A percentile compares a stretch with the other conserved stretches of the same genome.
Evolutionary conservation across 2,329 filamentous ascomycete genomes (phyloP).

Genomic region (Exserohilum turcica): DNA sequence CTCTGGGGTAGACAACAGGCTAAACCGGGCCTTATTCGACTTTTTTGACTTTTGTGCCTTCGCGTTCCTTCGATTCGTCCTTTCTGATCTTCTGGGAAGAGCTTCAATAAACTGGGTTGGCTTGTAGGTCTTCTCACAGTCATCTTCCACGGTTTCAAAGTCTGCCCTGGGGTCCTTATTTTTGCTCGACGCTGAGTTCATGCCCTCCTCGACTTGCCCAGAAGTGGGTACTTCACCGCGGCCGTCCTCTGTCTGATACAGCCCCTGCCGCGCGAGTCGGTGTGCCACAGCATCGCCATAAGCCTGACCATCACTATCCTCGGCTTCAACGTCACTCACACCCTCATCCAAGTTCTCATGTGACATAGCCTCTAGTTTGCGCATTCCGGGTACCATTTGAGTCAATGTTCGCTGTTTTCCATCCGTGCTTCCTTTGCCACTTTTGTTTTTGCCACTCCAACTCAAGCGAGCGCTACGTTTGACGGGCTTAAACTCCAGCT

Average conservation of each 20-base stretch:
- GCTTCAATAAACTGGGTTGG: constrained; percentile 38
- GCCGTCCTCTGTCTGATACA: constrained; percentile 11
- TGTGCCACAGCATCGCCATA: constrained; percentile 22
- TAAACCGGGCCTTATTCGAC: constrained; percentile 28
- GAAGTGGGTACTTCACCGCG: neutral
- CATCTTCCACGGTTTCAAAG: constrained; percentile 13
- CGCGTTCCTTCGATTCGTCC: constrained; percentile 11
- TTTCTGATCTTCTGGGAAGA: constrained; percentile 19
- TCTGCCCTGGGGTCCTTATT: neutral
- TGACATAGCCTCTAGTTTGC: constrained; percentile 19
- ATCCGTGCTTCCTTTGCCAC: constrained; percentile 18
- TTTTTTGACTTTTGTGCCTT: neutral
- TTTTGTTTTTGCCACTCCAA: constrained; percentile 23
- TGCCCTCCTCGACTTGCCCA: neutral
- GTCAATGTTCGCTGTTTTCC: constrained; percentile 40
- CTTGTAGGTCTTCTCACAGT: constrained; percentile 32
- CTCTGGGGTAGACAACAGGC: constrained; percentile 41
- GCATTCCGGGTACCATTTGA: constrained; percentile 42
- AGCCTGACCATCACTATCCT: constrained; percentile 17
- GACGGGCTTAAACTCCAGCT: constrained; percentile 33
- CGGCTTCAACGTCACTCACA: constrained; percentile 21
- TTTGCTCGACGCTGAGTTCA: neutral
- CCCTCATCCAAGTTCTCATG: constrained; percentile 28
- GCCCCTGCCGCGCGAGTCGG: constrained; percentile 25
- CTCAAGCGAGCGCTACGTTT: constrained; percentile 28